Evolutionary conservation across 148 eudicot species (phyloP), one percentile per base, ranked within the genome.

Genomic region (Rhododendron griersonianum): DNA sequence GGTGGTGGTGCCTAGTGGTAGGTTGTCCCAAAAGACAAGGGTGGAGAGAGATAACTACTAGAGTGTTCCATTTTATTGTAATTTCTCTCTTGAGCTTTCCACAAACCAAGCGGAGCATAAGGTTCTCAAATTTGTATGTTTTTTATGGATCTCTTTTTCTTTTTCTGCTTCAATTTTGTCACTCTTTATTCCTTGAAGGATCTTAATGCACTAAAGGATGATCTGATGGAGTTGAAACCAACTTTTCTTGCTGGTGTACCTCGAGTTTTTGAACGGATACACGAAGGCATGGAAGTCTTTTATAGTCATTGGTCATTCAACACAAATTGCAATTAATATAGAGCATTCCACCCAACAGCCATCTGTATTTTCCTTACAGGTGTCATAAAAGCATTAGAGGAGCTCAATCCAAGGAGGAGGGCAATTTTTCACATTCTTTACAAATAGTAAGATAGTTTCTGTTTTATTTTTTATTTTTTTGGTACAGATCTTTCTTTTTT

Each of bases 191-290:
- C 19, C 51, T 65, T 92, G 91, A 90, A 98, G 99, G 91, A 92
- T 85, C 84, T 98, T 73, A 91, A 94, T 90, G 99, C 89, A 85
- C 79, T 98, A 4, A 89, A 84, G 83, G 99, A 98, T 16, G 99
- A 98, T 85, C 81, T 98, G 84, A 81, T 94, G 93, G 99, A 98
- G 92, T 86, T 98, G 80, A 95, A 92, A 87, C 99, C 98, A 87
- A 98, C 98, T 0, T 94, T 94, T 87, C 91, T 98, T 87, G 98
- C 99, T 45, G 99, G 95, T 15, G 99, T 98, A 73, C 99, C 99
- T 73, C 90, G 96, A 88, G 99, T 95, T 53, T 90, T 93, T 80
- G 99, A 98, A 83, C 91, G 95, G 81, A 92, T 98, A 8, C 98
- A 94, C 53, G 98, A 98, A 95, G 99, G 99, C 87, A 92, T 16